phyloP scores from a whole-genome alignment of 78 protist genomes.

The Protostelium mycophagum region DNA sequence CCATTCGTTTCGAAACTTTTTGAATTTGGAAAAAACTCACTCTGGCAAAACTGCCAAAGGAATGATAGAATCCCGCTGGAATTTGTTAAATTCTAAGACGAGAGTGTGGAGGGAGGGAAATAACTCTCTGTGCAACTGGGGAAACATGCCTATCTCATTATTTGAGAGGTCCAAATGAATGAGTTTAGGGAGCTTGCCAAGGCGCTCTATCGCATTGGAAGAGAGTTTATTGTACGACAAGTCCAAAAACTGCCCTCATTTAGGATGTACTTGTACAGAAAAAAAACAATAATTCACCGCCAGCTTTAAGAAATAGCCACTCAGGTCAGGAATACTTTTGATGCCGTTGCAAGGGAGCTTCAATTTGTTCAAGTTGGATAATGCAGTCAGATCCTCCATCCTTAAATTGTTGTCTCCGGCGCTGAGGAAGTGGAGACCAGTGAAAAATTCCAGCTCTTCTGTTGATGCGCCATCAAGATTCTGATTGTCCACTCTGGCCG shows the following conservation, averaged over 20 bases:
- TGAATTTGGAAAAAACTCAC: not conserved
- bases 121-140: not conserved
- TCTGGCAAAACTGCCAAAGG: not conserved
- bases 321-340: not conserved
- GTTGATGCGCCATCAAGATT: not conserved
- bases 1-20: too few relatives aligned
- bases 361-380: not conserved
- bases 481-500: not conserved
- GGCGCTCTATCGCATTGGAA: not conserved
- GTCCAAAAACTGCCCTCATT: not conserved
- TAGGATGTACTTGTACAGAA: too few relatives aligned
- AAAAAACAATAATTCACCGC: too few relatives aligned
- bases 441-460: not conserved
- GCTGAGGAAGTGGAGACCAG: not conserved
- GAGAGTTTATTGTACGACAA: not conserved
- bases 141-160: not conserved
- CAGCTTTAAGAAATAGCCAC: not conserved
- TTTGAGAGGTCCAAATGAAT: not conserved
- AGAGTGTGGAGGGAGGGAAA: not conserved
- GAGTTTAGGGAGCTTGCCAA: not conserved
- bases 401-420: not conserved
- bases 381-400: not conserved
- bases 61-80: not conserved
- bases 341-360: not conserved
- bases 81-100: not conserved